Percentiles rank a stretch among this genome's conserved stretches.
Conservation (phyloP, 306 rosid species). For the Carpinus fangiana region DNA sequence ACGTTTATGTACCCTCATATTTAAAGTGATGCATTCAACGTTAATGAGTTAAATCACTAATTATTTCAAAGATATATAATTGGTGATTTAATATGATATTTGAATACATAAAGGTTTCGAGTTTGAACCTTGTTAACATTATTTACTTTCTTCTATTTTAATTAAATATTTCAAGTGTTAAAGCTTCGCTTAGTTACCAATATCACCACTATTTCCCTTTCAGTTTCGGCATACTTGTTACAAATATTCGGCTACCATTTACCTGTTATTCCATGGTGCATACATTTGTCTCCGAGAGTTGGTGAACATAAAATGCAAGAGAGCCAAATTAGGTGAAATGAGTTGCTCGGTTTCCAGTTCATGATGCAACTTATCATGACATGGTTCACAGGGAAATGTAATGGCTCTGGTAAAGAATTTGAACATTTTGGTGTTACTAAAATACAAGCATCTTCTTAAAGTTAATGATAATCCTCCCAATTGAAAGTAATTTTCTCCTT, state of each 20-base stretch:
- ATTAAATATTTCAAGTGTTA: no score
- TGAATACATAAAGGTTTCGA: no score
- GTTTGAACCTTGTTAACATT: no score
- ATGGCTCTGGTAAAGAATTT: neutral
- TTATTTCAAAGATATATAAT: no score
- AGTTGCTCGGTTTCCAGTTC: neutral
- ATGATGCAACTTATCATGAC: neutral
- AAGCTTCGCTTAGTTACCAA: no score
- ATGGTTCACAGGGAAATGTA: neutral
- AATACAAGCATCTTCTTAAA: neutral
- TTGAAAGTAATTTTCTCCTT: neutral
- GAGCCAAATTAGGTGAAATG: neutral
- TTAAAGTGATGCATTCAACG: neutral
- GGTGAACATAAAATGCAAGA: neutral
- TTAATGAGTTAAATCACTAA: no score
- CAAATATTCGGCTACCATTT: neutral
- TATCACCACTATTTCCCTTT: neutral
- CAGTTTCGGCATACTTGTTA: neutral
- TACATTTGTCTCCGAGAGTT: neutral
- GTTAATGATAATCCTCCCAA: neutral
- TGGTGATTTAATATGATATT: no score
- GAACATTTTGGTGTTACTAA: neutral
- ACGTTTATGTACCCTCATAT: neutral
- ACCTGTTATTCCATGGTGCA: neutral
- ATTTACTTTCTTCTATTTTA: no score